Conservation (phyloP, 257 asterid species). For the Osmanthus fragrans region DNA sequence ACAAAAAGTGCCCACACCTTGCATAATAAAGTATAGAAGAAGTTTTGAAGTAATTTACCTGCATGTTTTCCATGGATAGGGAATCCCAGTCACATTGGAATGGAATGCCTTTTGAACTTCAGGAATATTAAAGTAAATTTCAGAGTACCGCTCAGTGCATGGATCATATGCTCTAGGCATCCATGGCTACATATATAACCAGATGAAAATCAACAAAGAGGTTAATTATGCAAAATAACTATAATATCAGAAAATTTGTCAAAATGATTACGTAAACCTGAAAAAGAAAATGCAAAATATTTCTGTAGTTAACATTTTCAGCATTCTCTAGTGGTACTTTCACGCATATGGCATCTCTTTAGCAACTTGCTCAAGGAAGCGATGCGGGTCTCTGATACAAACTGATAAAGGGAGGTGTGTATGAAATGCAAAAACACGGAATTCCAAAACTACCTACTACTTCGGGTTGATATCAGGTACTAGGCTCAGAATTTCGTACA, state of each 20-base stretch:
- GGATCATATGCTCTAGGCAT: conserved; percentile 93
- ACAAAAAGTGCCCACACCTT: background rate
- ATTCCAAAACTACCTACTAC: too few species aligned
- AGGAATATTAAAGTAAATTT: conserved; percentile 72
- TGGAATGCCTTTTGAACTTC: conserved; percentile 91
- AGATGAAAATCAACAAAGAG: background rate
- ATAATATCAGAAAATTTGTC: background rate
- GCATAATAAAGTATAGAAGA: conserved; percentile 15
- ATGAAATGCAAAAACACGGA: too few species aligned
- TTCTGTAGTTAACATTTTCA: background rate
- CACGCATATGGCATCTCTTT: too few species aligned
- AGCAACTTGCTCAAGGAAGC: too few species aligned
- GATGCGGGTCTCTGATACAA: too few species aligned
- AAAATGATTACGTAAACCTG: background rate
- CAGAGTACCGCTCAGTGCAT: conserved; percentile 76
- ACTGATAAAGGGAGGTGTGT: too few species aligned
- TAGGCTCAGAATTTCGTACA: too few species aligned
- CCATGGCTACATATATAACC: conserved; percentile 68
- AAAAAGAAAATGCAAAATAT: too few species aligned
- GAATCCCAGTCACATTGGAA: conserved; percentile 65
- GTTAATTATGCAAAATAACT: background rate
- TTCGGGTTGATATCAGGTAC: too few species aligned
- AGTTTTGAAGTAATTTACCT: conserved; percentile 40
- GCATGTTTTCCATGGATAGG: conserved; percentile 87
- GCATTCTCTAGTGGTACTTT: too few species aligned